Base-by-base conservation (phyloP, 805 yeast genomes). In the Pichia ethanolica region DNA sequence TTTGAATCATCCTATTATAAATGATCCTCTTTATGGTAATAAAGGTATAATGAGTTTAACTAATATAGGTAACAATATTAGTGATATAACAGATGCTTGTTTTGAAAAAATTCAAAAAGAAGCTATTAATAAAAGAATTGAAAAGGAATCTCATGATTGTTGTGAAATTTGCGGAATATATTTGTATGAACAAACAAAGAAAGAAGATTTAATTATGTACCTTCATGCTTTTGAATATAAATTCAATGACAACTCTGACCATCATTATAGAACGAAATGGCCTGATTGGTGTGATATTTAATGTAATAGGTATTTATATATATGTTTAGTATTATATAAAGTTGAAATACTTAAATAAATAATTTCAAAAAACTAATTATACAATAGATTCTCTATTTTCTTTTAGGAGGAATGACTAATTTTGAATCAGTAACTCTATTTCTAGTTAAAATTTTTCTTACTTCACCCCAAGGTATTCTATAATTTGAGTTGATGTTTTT, bases 231-330 rank as follows among this genome's bases (percentile, higher is more conserved):
- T 56, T 39, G 61, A 62, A 35, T 75, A 78, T 52, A 59, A 58
- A 27, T 65, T 67, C 25, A 52, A 56, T 4, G 53, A 51, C 2
- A 52, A 56, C 20, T 20, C 20, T 20, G 20, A 20, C 20, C 20
- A 20, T 20, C 20, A 20, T 20, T 80, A 70, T 53, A 64, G 71
- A 48, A 72, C 82, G 0, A 59, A 57, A 1, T 47, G 61, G 20
- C 86, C 86, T 0, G 35, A 42, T 0, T 81, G 86, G 86, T 62
- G 70, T 10, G 34, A 59, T n/a, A 58, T 66, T n/a, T 58, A 40
- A 10, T 1, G 7, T 38, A 28, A 27, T 14, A 28, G 3, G 5
- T 34, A 6, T 34, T 11, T 34, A 13, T 6, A 9, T 34, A 12
- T 34, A 34, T 9, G n/a, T n/a, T n/a, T n/a, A n/a, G n/a, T n/a